Base-by-base conservation (phyloP, 2,329 filamentous ascomycete genomes). In the Paraphaeosphaeria sporulosa region DNA sequence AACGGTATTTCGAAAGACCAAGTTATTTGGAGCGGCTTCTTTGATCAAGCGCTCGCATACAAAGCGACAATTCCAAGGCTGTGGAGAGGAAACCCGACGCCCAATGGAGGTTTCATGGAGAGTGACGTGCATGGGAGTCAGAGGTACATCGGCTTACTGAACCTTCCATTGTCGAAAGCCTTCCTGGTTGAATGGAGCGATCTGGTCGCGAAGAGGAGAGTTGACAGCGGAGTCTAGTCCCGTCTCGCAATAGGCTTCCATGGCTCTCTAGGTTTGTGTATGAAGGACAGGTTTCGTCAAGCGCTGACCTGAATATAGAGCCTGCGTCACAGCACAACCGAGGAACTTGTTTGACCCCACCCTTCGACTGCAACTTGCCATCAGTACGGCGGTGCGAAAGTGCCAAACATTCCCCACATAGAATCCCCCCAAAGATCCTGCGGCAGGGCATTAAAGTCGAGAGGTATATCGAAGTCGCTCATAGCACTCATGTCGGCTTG, bases 1-100 rank as follows among this genome's bases (percentile, higher is more conserved):
- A 62, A 61, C 23, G 47, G 46, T 5, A 36, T 70, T 6, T 21
- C 50, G 5, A 63, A 65, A 51, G 62, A 68, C 1, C 59, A 69
- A 7, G 61, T 72, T 30, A 61, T 71, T 17, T 68, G 60, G 61
- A 60, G 55, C 32, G 64, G 65, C 10, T 72, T 67, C 58, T 72
- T 67, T 55, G 65, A 71, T 55, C 69, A 71, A 47, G 69, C 68
- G 4, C 49, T 60, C 6, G 68, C 67, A 17, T 72, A 62, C 40
- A 72, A 72, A 44, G 65, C 58, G 12, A 72, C 69, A 8, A 69
- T 72, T 17, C 68, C 68, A 3, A 47, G 68, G 21, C 40, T 66
- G 44, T 49, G 60, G 42, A 52, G 60, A n/a, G 66, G 66, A 3
- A 66, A 65, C 43, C 27, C 49, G 1, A 55, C 52, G 13, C 27